These are phyloP conservation scores for Fraxinus anomala DNA, from an alignment of 257 asterid genomes.

Conservation along the genomic window DNA sequence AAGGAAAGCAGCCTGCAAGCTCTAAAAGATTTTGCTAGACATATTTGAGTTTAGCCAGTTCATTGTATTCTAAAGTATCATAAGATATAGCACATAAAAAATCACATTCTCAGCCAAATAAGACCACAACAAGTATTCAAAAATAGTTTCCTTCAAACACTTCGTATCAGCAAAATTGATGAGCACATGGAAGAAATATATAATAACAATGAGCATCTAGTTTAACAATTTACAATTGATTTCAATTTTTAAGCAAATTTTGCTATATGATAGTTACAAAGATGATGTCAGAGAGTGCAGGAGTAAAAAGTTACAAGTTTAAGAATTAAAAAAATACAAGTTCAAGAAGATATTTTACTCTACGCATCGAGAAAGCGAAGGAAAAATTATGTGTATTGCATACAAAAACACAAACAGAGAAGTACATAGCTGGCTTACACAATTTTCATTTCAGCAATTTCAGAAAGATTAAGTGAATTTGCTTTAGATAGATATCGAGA, in stretches of 20 bases:
- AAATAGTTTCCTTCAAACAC: not conserved
- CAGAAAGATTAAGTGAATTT: slow-evolving; percentile 83
- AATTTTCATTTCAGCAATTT: slow-evolving; percentile 90
- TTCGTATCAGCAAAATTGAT: too few species aligned
- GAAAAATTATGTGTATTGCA: slow-evolving; percentile 13
- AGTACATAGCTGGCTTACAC: slow-evolving; percentile 56
- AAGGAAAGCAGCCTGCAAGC: not conserved
- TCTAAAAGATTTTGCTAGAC: not conserved
- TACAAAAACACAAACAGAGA: slow-evolving; percentile 19
- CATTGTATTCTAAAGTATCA: too few species aligned
- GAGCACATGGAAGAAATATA: too few species aligned
- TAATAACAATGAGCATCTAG: slow-evolving; percentile 8
- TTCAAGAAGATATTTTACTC: not conserved
- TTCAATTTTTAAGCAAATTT: not conserved
- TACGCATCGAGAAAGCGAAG: not conserved
- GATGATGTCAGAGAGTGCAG: not conserved
- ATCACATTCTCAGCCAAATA: not conserved
- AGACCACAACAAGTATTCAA: not conserved
- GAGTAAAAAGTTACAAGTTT: too few species aligned
- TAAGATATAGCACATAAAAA: not conserved
- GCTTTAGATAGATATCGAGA: slow-evolving; percentile 96
- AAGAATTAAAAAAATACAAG: not conserved
- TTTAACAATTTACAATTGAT: slow-evolving; percentile 4
- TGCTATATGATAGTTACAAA: not conserved
- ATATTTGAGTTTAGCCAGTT: not conserved